A percentile compares a stretch with the other conserved stretches of the same genome.
Conservation (phyloP, 441 rosid genomes). For the Melastoma candidum region DNA sequence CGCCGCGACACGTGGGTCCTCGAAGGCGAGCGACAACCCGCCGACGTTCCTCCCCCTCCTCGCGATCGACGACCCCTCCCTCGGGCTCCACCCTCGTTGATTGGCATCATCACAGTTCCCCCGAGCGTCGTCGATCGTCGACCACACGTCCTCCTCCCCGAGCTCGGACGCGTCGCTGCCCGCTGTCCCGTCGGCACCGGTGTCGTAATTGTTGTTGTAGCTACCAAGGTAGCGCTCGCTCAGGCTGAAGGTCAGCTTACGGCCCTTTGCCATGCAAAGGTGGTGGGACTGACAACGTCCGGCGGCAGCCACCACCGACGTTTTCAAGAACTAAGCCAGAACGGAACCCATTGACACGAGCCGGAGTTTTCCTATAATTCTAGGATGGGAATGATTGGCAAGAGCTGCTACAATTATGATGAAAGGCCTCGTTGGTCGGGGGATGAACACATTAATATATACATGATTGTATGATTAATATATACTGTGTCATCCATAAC, state of each 20-base stretch:
- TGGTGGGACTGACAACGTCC: background rate
- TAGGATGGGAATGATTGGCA: too few species aligned
- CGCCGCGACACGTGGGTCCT: background rate
- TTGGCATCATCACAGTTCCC: background rate
- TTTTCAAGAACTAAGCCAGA: too few species aligned
- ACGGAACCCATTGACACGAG: too few species aligned
- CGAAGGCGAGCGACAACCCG: constrained; percentile 6
- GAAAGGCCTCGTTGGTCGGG: too few species aligned
- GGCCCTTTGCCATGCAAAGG: constrained; percentile 3
- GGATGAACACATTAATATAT: too few species aligned
- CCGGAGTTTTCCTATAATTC: too few species aligned
- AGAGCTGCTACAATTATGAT: too few species aligned
- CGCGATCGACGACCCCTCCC: too few species aligned
- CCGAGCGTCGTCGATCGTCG: background rate
- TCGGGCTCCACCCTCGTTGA: too few species aligned
- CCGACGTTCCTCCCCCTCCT: background rate
- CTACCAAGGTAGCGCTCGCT: constrained; percentile 9
- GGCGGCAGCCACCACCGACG: too few species aligned
- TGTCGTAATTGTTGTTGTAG: background rate
- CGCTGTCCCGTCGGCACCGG: background rate
- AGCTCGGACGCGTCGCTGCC: constrained; percentile 1
- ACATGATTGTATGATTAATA: too few species aligned
- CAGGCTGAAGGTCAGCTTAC: constrained; percentile 5
- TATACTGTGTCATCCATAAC: too few species aligned
- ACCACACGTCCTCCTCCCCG: constrained; percentile 8